Conservation (phyloP, 1,284 basidiomycete species). For the Prillingera fragicola region DNA sequence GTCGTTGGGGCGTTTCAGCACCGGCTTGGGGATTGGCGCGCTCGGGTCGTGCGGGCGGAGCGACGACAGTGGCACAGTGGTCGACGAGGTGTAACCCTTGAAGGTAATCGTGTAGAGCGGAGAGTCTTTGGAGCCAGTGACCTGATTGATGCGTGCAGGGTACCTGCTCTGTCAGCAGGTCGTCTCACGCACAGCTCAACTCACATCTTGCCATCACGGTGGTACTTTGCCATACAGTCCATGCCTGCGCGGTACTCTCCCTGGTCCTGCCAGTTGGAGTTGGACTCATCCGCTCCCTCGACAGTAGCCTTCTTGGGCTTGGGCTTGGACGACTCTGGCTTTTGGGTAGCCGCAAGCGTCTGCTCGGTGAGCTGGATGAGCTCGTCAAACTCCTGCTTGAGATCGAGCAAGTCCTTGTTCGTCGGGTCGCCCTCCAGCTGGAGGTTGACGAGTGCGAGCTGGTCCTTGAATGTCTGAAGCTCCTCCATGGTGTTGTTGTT, state of each 20-base stretch:
- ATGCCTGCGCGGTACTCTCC: slow-evolving; percentile 65
- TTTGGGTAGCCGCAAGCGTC: slow-evolving; percentile 51
- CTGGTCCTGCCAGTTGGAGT: slow-evolving; percentile 33
- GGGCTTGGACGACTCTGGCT: slow-evolving; percentile 10
- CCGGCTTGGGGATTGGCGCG: slow-evolving; percentile 52
- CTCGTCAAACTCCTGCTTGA: slow-evolving; percentile 79
- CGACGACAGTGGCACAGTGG: slow-evolving; percentile 69
- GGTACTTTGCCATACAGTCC: slow-evolving; percentile 87
- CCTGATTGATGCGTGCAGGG: slow-evolving; percentile 80
- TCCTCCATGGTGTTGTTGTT: slow-evolving; percentile 52
- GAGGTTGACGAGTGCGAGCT: slow-evolving; percentile 78
- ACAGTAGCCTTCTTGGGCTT: slow-evolving; percentile 18
- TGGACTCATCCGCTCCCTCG: slow-evolving; percentile 1
- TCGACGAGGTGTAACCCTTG: slow-evolving; percentile 92
- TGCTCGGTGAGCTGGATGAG: slow-evolving; percentile 80
- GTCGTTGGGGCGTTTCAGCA: slow-evolving; percentile 69
- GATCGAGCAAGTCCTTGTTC: slow-evolving; percentile 63
- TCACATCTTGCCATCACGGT: slow-evolving; percentile 69
- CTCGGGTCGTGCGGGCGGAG: slow-evolving; percentile 56
- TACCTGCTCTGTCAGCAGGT: slow-evolving; percentile 53
- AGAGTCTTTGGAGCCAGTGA: slow-evolving; percentile 78
- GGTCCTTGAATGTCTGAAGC: slow-evolving; percentile 79
- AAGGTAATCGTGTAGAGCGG: slow-evolving; percentile 89
- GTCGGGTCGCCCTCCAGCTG: slow-evolving; percentile 76
- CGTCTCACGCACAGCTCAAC: slow-evolving; percentile 9